Evolutionary conservation across 441 rosid genomes (phyloP).

Genomic region (Lagerstroemia fauriei): DNA sequence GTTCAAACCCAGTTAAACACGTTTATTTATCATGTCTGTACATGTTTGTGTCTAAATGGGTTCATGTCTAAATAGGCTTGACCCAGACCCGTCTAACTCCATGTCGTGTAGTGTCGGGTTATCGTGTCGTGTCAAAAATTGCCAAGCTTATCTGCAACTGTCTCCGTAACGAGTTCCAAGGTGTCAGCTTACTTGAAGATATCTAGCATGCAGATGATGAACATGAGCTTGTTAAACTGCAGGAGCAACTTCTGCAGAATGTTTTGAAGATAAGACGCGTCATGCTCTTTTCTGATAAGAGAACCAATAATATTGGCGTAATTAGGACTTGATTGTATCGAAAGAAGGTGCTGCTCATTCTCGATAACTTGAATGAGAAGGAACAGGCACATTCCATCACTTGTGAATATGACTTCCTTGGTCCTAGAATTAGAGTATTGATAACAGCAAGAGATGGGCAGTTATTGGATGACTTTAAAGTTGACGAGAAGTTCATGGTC

Average conservation of each 20-base stretch:
- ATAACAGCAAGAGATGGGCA: slow-evolving; percentile 1
- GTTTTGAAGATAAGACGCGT: background rate
- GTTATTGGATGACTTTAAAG: background rate
- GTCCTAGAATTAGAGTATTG: background rate
- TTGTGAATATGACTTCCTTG: background rate
- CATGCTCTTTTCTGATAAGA: background rate
- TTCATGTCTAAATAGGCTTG: no score
- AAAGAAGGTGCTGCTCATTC: slow-evolving; percentile 8
- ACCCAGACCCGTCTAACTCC: no score
- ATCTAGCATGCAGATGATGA: background rate
- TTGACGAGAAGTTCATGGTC: background rate
- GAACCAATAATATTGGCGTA: background rate
- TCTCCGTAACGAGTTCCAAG: background rate
- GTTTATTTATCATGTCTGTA: no score
- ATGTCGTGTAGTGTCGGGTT: no score
- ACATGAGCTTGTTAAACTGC: background rate
- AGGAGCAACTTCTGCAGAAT: background rate
- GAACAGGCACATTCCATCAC: background rate
- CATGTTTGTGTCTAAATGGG: no score
- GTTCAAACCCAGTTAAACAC: no score
- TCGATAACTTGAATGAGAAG: background rate
- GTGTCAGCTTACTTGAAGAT: background rate
- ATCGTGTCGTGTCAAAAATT: no score
- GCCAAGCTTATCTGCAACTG: background rate
- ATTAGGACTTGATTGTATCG: background rate